Base-by-base conservation (phyloP, 2,329 filamentous ascomycete genomes). In the Torrubiellomyces zombiae region DNA sequence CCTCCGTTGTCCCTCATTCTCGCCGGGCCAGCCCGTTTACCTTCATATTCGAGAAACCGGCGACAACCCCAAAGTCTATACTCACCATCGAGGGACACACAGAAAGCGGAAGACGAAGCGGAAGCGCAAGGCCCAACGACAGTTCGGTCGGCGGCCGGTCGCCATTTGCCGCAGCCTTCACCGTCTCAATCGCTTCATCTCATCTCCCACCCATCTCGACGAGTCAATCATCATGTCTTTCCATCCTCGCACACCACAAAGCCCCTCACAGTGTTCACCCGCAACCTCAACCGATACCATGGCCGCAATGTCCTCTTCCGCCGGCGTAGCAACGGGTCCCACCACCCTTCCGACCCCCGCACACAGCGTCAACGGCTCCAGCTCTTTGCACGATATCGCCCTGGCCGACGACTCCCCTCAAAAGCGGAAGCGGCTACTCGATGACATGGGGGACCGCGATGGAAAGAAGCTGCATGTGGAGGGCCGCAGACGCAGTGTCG, bases 191-290 rank as follows among this genome's bases (percentile, higher is more conserved):
- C 20, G 13, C 14, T 16, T 22, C 20, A 14, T 10, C 20, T 13
- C 10, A 6, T 12, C 20, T 21, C 9, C 10, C 7, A 9, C 10
- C 34, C 40, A 34, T 23, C 32, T 37, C 33, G 39, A 38, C 47
- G 47, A 42, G 49, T 45, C 38, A 9, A 10, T 50, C 55, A 63
- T 50, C 49, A 74, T 74, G 67, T 69, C 66, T 53, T 71, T 67
- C 58, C 67, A 73, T 48, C 69, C 69, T 39, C 67, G 67, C 42
- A 75, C 69, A 39, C 70, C 70, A 45, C 68, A 74, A 58, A 75
- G 69, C 47, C 69, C 69, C 44, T 71, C 66, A 44, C 64, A 70
- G 45, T 56, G 61, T 43, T 70, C 64, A 36, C 62, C 64, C 34
- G 61, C 55, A 39, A 63, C 57, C 37, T 57, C 55, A 32, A 60